Conservation (phyloP, 1,284 basidiomycete species). For the Ganoderma leucocontextum region DNA sequence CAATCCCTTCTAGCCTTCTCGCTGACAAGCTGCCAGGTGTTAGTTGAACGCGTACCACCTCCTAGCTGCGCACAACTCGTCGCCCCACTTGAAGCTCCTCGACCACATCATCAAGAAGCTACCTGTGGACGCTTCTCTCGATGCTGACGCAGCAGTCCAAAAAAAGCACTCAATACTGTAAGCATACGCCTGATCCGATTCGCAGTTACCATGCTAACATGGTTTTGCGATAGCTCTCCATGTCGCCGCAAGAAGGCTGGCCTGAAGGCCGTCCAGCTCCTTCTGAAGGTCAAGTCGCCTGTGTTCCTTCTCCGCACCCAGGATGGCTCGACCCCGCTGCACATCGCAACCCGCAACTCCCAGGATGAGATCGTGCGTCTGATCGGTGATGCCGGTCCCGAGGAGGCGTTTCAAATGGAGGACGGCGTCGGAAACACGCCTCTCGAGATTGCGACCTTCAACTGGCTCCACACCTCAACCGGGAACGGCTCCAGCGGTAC, state of each 20-base stretch:
- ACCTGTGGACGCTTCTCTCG: conserved; percentile 54
- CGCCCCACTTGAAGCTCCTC: conserved; percentile 42
- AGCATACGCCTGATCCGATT: conserved; percentile 14
- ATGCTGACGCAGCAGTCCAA: conserved; percentile 57
- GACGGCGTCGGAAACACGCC: conserved; percentile 64
- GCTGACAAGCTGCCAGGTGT: conserved; percentile 10
- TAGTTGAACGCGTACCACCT: conserved; percentile 66
- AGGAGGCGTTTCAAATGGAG: conserved; percentile 53
- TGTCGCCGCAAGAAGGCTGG: conserved; percentile 48
- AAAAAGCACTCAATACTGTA: conserved; percentile 54
- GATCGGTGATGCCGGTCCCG: conserved; percentile 48
- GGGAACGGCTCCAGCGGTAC: conserved; percentile 13
- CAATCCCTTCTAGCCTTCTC: not conserved
- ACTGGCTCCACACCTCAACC: conserved; percentile 31
- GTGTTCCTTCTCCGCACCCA: conserved; percentile 49
- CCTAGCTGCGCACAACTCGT: conserved; percentile 43
- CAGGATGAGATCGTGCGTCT: conserved; percentile 46
- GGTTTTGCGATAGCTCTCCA: conserved; percentile 52
- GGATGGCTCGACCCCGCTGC: conserved; percentile 56
- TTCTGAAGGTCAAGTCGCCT: conserved; percentile 47
- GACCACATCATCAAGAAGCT: conserved; percentile 56
- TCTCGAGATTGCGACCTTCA: conserved; percentile 50
- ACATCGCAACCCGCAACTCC: conserved; percentile 49
- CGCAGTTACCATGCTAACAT: not conserved
- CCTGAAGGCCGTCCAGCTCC: conserved; percentile 40